Evolutionary conservation across 352 stramenopile species (phyloP).

Genomic region (Phytopythium cucurbitacearum): DNA sequence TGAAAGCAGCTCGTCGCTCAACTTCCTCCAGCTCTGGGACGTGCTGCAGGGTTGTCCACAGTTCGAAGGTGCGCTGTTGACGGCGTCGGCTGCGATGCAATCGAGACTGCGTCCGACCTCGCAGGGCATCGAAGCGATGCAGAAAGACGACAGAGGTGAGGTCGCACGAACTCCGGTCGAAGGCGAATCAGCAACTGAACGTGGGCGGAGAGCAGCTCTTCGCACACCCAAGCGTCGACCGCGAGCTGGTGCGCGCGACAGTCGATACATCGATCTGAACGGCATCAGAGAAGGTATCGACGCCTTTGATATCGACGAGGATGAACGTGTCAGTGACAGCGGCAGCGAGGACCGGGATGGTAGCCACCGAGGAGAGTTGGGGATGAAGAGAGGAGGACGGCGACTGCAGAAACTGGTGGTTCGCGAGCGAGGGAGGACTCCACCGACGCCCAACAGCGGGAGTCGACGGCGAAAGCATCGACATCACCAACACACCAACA

Average conservation of each 20-base stretch:
- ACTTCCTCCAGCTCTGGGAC: slow-evolving; percentile 45
- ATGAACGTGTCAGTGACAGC: slow-evolving; percentile 6
- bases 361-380: neutral
- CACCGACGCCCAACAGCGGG: neutral
- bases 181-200: neutral
- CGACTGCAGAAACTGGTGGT: slow-evolving; percentile 33
- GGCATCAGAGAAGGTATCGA: slow-evolving; percentile 53
- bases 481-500: neutral
- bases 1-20: slow-evolving; percentile 39
- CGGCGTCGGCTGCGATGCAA: slow-evolving; percentile 4
- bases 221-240: slow-evolving; percentile 8
- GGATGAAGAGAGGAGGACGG: slow-evolving; percentile 1
- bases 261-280: slow-evolving; percentile 42
- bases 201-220: neutral
- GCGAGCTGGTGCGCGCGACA: slow-evolving; percentile 5
- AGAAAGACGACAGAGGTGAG: neutral
- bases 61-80: slow-evolving; percentile 31
- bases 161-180: neutral
- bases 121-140: too few relatives aligned
- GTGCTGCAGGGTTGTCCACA: slow-evolving; percentile 41
- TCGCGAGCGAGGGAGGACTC: slow-evolving; percentile 28
- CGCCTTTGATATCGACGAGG: slow-evolving; percentile 31
- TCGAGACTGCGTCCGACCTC: too few relatives aligned
- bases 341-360: slow-evolving; percentile 15
- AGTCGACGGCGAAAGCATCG: neutral